Base-by-base conservation (phyloP, 225 moss, liverwort and hornwort species). In the Bryoerythrophyllum caledonicum region DNA sequence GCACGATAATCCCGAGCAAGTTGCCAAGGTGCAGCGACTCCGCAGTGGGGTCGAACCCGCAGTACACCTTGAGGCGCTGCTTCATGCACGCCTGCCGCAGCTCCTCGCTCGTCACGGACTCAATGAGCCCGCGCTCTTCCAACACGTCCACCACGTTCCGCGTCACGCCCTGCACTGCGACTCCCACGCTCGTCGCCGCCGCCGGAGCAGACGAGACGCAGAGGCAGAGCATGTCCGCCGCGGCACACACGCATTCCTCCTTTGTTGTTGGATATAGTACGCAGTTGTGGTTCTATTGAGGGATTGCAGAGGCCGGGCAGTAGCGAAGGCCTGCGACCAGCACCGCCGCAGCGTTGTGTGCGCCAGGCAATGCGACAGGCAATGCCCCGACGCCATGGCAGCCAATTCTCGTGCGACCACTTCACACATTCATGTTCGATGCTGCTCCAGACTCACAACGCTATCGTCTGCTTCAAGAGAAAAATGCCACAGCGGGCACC, bases 1-100 rank as follows among this genome's bases (percentile, higher is more conserved):
- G 87, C 38, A 97, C 94, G 34, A 93, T 90, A 63, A 94, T 94
- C 26, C 91, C 97, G 23, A 97, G 84, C 83, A 97, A 74, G 73
- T 97, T 94, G 38, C 97, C 97, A 11, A 97, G 74, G n/a, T n/a
- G n/a, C n/a, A n/a, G n/a, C n/a, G n/a, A n/a, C n/a, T n/a, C n/a
- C n/a, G n/a, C n/a, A n/a, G n/a, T n/a, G n/a, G n/a, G n/a, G n/a
- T n/a, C n/a, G n/a, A n/a, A n/a, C n/a, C n/a, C n/a, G n/a, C n/a
- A n/a, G n/a, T n/a, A n/a, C n/a, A n/a, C n/a, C n/a, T n/a, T n/a
- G n/a, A n/a, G n/a, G n/a, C n/a, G n/a, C n/a, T n/a, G n/a, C n/a
- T n/a, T n/a, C n/a, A n/a, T n/a, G n/a, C n/a, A n/a, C n/a, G n/a
- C n/a, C n/a, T n/a, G n/a, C n/a, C n/a, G n/a, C n/a, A n/a, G n/a